These are phyloP conservation scores for Citeromyces nyonsensis DNA, from an alignment of 805 yeast genomes.

Conservation along the genomic window DNA sequence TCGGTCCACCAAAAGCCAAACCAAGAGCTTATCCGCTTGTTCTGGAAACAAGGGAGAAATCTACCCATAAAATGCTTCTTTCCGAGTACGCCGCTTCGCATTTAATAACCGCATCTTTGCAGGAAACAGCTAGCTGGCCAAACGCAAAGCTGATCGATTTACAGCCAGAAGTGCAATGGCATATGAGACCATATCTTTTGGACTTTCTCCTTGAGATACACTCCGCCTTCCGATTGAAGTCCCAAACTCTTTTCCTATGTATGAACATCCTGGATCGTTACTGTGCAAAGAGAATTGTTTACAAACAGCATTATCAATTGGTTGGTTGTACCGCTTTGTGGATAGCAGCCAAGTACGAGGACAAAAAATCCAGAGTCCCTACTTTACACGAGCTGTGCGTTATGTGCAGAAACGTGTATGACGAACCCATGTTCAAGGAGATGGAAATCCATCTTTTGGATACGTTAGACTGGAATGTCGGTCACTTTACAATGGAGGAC, in stretches of 20 bases:
- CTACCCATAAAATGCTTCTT: conserved; percentile 22
- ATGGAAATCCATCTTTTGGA: conserved; percentile 27
- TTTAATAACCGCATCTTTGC: conserved; percentile 24
- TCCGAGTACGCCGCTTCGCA: conserved; percentile 23
- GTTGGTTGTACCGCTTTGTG: conserved; percentile 87
- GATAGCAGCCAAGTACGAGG: conserved; percentile 76
- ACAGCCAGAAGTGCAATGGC: conserved; percentile 77
- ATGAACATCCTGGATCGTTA: conserved; percentile 79
- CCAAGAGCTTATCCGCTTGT: conserved; percentile 20
- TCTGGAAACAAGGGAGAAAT: conserved; percentile 30
- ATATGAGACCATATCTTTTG: conserved; percentile 57
- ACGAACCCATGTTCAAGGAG: conserved; percentile 25
- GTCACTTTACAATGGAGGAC: conserved; percentile 35
- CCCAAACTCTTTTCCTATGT: conserved; percentile 51
- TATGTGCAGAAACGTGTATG: conserved; percentile 46
- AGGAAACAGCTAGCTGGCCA: conserved; percentile 13
- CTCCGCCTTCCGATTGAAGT: conserved; percentile 46
- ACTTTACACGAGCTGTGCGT: conserved; percentile 33
- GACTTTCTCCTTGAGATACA: conserved; percentile 63
- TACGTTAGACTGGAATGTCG: conserved; percentile 22
- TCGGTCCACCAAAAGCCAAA: conserved; percentile 17
- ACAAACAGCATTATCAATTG: conserved; percentile 76
- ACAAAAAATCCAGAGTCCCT: conserved; percentile 42
- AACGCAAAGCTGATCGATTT: conserved; percentile 50
- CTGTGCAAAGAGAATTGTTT: conserved; percentile 74